Evolutionary conservation across 73 alveolate genomes (phyloP).

Genomic region (Paramecium tetraurelia): DNA sequence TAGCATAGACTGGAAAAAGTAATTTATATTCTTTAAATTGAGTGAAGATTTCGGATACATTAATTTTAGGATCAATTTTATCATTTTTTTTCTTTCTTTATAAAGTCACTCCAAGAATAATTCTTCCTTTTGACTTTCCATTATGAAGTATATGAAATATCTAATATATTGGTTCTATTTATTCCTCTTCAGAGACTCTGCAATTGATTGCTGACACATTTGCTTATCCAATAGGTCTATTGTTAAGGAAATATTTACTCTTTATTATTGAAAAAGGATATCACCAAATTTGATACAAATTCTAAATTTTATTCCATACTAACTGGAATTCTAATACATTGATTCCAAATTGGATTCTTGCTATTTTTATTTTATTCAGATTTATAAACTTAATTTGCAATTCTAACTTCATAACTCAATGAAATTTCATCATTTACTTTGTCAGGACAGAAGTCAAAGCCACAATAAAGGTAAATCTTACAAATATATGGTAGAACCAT

Average conservation of each 20-base stretch:
- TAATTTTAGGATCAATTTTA: not conserved
- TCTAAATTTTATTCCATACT: constrained; percentile 54
- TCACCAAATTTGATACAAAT: constrained; percentile 40
- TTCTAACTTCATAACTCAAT: not conserved
- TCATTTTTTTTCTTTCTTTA: constrained; percentile 42
- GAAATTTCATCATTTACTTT: not conserved
- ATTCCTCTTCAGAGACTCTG: constrained; percentile 15
- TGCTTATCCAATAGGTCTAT: constrained; percentile 33
- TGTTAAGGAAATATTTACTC: not conserved
- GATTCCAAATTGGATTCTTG: constrained; percentile 60
- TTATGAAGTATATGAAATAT: constrained; percentile 48
- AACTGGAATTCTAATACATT: not conserved
- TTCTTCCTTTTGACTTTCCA: constrained; percentile 65
- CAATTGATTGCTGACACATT: constrained; percentile 35
- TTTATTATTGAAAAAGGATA: not conserved
- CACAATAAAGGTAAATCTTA: constrained; percentile 22
- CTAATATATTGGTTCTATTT: constrained; percentile 12
- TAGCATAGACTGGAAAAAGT: constrained; percentile 57
- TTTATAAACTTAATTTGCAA: not conserved
- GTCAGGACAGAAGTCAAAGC: constrained; percentile 54
- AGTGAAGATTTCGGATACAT: not conserved
- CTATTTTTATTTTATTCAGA: constrained; percentile 17
- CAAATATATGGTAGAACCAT: constrained; percentile 5
- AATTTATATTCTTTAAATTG: constrained; percentile 4
- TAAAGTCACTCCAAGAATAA: constrained; percentile 55